phyloP scores from a whole-genome alignment of 805 yeast genomes.

The Ogataea nitratoaversa region DNA sequence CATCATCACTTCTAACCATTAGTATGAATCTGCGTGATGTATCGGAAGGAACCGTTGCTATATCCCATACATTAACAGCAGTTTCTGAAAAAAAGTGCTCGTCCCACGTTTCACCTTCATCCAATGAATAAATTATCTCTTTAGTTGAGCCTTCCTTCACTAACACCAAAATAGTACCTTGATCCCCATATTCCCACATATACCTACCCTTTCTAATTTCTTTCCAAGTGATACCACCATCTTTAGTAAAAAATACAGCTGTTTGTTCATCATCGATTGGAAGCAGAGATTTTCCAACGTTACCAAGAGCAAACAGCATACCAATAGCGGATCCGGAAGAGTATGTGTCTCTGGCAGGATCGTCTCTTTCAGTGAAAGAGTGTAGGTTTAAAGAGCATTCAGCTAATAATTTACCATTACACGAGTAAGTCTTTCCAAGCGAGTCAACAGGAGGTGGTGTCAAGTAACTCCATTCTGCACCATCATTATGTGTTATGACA shows the following conservation, averaged over 20 bases:
- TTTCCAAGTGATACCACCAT: constrained; percentile 88
- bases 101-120: constrained; percentile 77
- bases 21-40: constrained; percentile 76
- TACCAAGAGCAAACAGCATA: constrained; percentile 86
- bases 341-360: constrained; percentile 69
- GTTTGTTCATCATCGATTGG: constrained; percentile 38
- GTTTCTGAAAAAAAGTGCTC: constrained; percentile 59
- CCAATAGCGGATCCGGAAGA: constrained; percentile 91
- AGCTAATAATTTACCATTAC: constrained; percentile 42
- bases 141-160: constrained; percentile 60
- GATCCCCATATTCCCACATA: constrained; percentile 97
- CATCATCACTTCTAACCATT: constrained; percentile 44
- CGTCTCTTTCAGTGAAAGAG: constrained; percentile 84
- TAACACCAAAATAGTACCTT: constrained; percentile 79
- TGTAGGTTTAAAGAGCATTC: constrained; percentile 81
- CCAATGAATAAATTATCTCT: constrained; percentile 58
- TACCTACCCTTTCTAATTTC: constrained; percentile 69
- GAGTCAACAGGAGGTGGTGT: constrained; percentile 67
- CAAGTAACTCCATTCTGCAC: constrained; percentile 77
- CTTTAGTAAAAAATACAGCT: constrained; percentile 75
- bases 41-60: constrained; percentile 89
- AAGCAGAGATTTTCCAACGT: constrained; percentile 65
- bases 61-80: constrained; percentile 56
- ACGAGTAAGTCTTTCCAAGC: constrained; percentile 50
- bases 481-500: constrained; percentile 82